These are phyloP conservation scores for Amanita exitialis DNA, from an alignment of 768 basidiomycete genomes.

Conservation along the genomic window DNA sequence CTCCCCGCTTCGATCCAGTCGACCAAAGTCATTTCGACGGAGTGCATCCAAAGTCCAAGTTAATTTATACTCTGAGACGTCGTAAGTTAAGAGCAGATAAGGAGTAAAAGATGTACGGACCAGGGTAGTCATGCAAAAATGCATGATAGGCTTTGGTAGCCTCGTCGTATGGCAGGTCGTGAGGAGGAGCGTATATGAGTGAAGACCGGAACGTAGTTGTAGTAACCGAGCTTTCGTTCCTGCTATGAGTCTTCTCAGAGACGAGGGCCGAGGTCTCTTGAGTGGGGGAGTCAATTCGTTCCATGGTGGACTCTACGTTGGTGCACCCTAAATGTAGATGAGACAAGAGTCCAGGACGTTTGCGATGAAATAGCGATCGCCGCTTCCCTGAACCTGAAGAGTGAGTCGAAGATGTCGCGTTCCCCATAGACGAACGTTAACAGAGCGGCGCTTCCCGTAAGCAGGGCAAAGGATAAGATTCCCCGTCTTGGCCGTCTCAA, in stretches of 20 bases:
- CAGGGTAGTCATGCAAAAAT: slow-evolving; percentile 37
- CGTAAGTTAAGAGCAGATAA: neutral
- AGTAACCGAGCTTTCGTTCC: neutral
- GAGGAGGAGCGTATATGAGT: slow-evolving; percentile 18
- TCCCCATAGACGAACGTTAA: slow-evolving; percentile 19
- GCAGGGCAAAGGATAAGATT: slow-evolving; percentile 1
- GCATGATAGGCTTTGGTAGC: slow-evolving; percentile 32
- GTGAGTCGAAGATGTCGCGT: slow-evolving; percentile 12
- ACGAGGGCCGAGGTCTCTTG: slow-evolving; percentile 26
- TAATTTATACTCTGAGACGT: slow-evolving; percentile 40
- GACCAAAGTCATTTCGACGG: slow-evolving; percentile 49
- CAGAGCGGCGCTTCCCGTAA: slow-evolving; percentile 6
- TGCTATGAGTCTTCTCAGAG: slow-evolving; percentile 15
- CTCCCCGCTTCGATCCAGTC: slow-evolving; percentile 53
- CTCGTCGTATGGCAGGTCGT: slow-evolving; percentile 21
- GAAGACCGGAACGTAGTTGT: neutral
- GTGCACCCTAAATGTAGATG: slow-evolving; percentile 30
- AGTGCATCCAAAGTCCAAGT: slow-evolving; percentile 68
- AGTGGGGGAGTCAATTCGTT: slow-evolving; percentile 22
- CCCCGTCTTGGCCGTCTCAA: neutral
- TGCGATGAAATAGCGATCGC: slow-evolving; percentile 16
- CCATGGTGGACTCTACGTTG: slow-evolving; percentile 22
- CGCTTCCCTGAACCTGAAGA: slow-evolving; percentile 9
- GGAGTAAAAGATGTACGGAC: slow-evolving; percentile 12
- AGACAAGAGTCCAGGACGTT: slow-evolving; percentile 27